Base-by-base conservation (phyloP, 257 asterid species). In the Solanum phureja region DNA sequence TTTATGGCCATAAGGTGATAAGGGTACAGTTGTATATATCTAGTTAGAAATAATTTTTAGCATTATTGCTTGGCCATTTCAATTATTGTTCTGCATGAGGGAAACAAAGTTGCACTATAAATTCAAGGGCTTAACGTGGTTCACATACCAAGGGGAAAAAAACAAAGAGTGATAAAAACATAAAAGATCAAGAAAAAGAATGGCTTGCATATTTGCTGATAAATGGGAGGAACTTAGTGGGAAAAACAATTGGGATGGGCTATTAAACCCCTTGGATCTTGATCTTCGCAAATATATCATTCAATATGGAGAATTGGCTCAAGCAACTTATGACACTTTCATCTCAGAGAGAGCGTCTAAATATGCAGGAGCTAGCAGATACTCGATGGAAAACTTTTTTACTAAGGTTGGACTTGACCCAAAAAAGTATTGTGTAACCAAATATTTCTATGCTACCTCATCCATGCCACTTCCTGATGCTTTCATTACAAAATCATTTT, bases 311-410 rank as follows among this genome's bases (percentile, higher is more conserved):
- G 83, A 75, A 6, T 37, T 75, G 3, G 56, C 83, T 75, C 83
- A 75, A 75, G 83, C 83, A 37, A 75, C 83, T 11, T 75, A 75
- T 75, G 83, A 75, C 83, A 75, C 83, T 37, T 96, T 96, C 95
- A 94, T 91, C 86, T 64, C 90, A 1, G 94, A 91, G 9, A 92
- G 79, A 88, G 94, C 91, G 5, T 96, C 99, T 2, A 96, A 92
- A 87, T 95, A 92, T 64, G 98, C 99, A 0, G 99, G 99, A 13
- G 91, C 92, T 83, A 88, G 94, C 86, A 74, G 89, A 4, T 96
- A 91, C 40, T 79, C 96, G 0, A 92, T 89, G 86, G 85, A 68
- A 1, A 88, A 85, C 52, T 91, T 96, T 34, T 96, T 95, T 89
- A 38, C 92, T 2, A 90, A 85, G 74, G 94, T 92, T 1, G 96